A percentile compares a stretch with the other conserved stretches of the same genome.
phyloP scores from a whole-genome alignment of 2,329 filamentous ascomycete genomes.

The Cladosporium sp. region DNA sequence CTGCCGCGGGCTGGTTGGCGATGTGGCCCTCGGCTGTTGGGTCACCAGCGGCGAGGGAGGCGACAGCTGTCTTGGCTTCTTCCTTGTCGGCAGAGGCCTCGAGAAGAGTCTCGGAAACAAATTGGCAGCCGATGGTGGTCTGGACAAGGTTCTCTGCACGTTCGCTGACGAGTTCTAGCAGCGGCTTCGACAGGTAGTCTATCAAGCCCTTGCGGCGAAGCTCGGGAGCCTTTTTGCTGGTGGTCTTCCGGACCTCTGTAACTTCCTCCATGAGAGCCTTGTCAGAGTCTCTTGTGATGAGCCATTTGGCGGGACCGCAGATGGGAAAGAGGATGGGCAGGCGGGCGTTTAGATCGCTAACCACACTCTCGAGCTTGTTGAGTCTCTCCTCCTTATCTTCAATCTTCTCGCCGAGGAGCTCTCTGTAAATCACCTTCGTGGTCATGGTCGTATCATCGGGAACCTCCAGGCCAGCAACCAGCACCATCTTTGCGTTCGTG shows the following conservation, averaged over 20 bases:
- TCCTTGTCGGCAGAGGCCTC: constrained; percentile 59
- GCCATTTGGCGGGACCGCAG: constrained; percentile 55
- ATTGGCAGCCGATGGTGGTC: constrained; percentile 78
- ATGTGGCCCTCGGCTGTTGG: constrained; percentile 50
- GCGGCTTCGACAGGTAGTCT: constrained; percentile 63
- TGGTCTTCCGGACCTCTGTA: constrained; percentile 69
- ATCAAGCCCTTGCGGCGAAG: constrained; percentile 70
- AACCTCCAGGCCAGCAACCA: constrained; percentile 82
- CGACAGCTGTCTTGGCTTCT: constrained; percentile 60
- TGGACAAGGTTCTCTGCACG: constrained; percentile 62
- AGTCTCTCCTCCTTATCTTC: constrained; percentile 42
- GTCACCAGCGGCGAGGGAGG: constrained; percentile 36
- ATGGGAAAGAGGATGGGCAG: constrained; percentile 75
- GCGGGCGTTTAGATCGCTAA: constrained; percentile 60
- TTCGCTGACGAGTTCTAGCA: constrained; percentile 67
- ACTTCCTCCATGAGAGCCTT: constrained; percentile 66
- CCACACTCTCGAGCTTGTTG: constrained; percentile 56
- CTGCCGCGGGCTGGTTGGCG: constrained; percentile 56
- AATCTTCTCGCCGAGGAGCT: constrained; percentile 64
- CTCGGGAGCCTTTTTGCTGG: constrained; percentile 86
- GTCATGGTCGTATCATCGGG: constrained; percentile 91
- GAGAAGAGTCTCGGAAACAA: constrained; percentile 76
- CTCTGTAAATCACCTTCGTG: constrained; percentile 77
- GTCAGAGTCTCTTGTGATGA: constrained; percentile 58
- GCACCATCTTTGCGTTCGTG: constrained; percentile 67